A percentile compares a stretch with the other conserved stretches of the same genome.
These are phyloP conservation scores for Kwoniella botswanensis DNA, from an alignment of 768 basidiomycete species.

Conservation along the genomic window DNA sequence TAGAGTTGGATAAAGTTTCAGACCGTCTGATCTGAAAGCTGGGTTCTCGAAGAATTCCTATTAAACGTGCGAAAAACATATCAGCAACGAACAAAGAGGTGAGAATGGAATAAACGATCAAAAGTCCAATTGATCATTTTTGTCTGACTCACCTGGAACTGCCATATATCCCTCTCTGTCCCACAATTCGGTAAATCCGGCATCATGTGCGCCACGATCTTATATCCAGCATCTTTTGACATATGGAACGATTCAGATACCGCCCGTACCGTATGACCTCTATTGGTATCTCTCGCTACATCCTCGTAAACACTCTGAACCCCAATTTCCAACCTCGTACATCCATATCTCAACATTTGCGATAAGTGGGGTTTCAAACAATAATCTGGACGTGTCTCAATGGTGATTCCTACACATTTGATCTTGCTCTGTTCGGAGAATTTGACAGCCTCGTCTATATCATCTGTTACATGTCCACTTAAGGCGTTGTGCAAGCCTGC, in stretches of 20 bases:
- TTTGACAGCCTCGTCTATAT: constrained; percentile 93
- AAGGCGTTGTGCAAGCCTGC: constrained; percentile 96
- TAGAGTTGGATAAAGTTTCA: constrained; percentile 97
- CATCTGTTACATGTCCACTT: constrained; percentile 88
- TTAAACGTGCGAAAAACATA: background rate
- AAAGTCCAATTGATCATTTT: too few species aligned
- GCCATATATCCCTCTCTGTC: constrained; percentile 93
- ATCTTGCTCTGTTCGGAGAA: constrained; percentile 97
- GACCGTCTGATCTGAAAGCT: constrained; percentile 91
- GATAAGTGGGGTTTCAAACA: constrained; percentile 95
- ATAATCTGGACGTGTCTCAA: constrained; percentile 98
- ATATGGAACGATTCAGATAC: constrained; percentile 97
- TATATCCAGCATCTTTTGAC: constrained; percentile 98
- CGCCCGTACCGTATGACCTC: constrained; percentile 96
- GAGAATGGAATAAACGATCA: too few species aligned
- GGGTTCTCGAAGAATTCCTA: constrained; percentile 97
- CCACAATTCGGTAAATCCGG: constrained; percentile 98
- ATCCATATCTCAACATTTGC: constrained; percentile 99
- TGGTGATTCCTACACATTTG: constrained; percentile 98
- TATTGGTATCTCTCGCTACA: constrained; percentile 97
- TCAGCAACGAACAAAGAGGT: background rate
- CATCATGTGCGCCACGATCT: constrained; percentile 99
- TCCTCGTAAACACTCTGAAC: constrained; percentile 99
- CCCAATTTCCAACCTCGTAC: constrained; percentile 96
- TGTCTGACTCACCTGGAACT: constrained; percentile 70